phyloP scores from a whole-genome alignment of 2,329 filamentous ascomycete species.

The Didymella exigua region DNA sequence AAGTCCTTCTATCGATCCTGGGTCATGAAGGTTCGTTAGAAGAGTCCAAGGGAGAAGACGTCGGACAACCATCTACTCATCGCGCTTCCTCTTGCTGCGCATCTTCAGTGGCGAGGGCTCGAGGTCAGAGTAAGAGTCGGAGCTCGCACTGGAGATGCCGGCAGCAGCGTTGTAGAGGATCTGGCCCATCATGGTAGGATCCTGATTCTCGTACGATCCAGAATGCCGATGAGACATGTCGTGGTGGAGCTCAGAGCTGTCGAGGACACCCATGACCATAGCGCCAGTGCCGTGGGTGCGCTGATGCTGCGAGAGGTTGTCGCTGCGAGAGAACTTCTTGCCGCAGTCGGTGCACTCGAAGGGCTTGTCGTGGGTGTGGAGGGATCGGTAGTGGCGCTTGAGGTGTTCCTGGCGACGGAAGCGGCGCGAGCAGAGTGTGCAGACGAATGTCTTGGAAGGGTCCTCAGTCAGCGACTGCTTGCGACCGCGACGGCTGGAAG shows the following conservation, averaged over 20 bases:
- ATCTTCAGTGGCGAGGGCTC: constrained; percentile 55
- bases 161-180: constrained; percentile 49
- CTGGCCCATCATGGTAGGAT: constrained; percentile 46
- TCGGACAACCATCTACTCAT: constrained; percentile 51
- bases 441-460: constrained; percentile 97
- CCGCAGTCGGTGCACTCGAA: constrained; percentile 97
- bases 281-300: constrained; percentile 90
- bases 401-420: constrained; percentile 98
- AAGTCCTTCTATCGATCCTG: constrained; percentile 34
- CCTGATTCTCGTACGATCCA: constrained; percentile 42
- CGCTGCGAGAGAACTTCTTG: constrained; percentile 98
- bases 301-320: constrained; percentile 95
- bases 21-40: constrained; percentile 46
- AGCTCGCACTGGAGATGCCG: constrained; percentile 44
- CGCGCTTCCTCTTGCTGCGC: constrained; percentile 78
- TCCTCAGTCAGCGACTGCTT: constrained; percentile 99
- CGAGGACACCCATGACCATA: constrained; percentile 87
- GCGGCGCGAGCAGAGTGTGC: constrained; percentile 91
- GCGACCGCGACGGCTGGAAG: constrained; percentile 86
- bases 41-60: constrained; percentile 33
- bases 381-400: constrained; percentile 97
- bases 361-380: constrained; percentile 98
- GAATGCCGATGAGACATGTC: constrained; percentile 53
- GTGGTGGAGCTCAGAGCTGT: constrained; percentile 64
- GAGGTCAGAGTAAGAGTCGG: constrained; percentile 45